phyloP scores from a whole-genome alignment of 768 basidiomycete species.

The Psilocybe tampanensis region DNA sequence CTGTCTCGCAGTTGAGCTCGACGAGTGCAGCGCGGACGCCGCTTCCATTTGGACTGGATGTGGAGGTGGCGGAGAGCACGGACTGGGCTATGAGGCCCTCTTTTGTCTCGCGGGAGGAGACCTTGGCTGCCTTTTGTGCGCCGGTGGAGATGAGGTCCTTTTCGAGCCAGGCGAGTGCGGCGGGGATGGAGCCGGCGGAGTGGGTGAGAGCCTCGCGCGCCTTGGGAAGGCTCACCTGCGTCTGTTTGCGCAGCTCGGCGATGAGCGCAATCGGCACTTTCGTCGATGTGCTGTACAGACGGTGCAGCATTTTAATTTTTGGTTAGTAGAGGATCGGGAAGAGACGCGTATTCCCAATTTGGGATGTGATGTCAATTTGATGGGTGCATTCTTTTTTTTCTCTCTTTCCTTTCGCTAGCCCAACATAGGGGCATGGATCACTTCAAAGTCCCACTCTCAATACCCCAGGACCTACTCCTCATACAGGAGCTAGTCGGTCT shows the following conservation, averaged over 20 bases:
- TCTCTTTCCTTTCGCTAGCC: background rate
- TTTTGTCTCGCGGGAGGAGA: slow-evolving; percentile 70
- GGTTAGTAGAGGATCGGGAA: background rate
- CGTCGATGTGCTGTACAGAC: slow-evolving; percentile 52
- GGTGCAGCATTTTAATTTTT: slow-evolving; percentile 6
- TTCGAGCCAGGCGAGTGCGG: slow-evolving; percentile 80
- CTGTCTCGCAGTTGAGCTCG: slow-evolving; percentile 95
- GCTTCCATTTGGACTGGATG: slow-evolving; percentile 31
- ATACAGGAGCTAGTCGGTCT: slow-evolving; percentile 67
- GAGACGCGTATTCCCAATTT: slow-evolving; percentile 22
- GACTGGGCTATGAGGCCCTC: slow-evolving; percentile 84
- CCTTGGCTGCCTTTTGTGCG: slow-evolving; percentile 80
- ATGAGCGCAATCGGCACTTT: slow-evolving; percentile 79
- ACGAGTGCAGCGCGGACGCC: slow-evolving; percentile 81
- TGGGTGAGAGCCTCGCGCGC: slow-evolving; percentile 85
- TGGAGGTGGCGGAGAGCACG: slow-evolving; percentile 65
- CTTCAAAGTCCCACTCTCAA: slow-evolving; percentile 62
- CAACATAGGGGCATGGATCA: slow-evolving; percentile 29
- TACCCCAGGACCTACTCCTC: slow-evolving; percentile 76
- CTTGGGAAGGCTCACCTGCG: slow-evolving; percentile 81
- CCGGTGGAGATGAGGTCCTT: slow-evolving; percentile 73
- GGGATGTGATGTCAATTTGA: slow-evolving; percentile 11
- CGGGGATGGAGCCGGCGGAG: slow-evolving; percentile 71
- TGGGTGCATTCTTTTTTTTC: slow-evolving; percentile 19
- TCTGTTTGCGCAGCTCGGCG: slow-evolving; percentile 81